A percentile compares a stretch with the other conserved stretches of the same genome.
Evolutionary conservation across 2,329 filamentous ascomycete genomes (phyloP).

Genomic region (Xylaria sp.): DNA sequence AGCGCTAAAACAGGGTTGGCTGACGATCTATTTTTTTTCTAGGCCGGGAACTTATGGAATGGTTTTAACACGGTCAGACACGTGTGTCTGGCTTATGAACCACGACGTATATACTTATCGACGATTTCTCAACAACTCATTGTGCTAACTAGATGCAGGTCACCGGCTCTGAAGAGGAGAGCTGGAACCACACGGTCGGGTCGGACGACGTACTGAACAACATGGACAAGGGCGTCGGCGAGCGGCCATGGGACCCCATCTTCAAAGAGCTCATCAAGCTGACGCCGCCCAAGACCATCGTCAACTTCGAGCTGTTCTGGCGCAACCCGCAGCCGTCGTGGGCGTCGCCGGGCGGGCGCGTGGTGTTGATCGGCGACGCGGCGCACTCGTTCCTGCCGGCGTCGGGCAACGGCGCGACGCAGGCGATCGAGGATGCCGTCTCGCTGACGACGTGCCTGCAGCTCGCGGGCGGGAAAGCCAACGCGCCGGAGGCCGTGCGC

Average conservation of each 20-base stretch:
- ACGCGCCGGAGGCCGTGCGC: constrained; percentile 37
- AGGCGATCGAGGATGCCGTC: constrained; percentile 47
- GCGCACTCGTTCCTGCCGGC: constrained; percentile 47
- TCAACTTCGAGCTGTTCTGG: constrained; percentile 47
- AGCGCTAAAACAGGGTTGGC: constrained; percentile 2
- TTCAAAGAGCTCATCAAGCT: constrained; percentile 41
- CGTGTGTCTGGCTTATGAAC: constrained; percentile 44
- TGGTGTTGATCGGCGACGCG: constrained; percentile 44
- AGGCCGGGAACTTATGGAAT: constrained; percentile 46
- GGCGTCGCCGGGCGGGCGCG: constrained; percentile 39
- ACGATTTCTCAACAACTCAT: not conserved
- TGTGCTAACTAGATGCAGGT: constrained; percentile 29
- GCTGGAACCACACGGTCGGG: constrained; percentile 41
- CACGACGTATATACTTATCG: constrained; percentile 35
- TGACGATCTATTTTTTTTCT: constrained; percentile 5
- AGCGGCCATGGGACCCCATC: constrained; percentile 36
- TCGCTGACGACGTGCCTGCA: constrained; percentile 43
- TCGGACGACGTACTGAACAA: constrained; percentile 40
- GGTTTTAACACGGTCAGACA: constrained; percentile 38
- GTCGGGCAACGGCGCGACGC: constrained; percentile 46
- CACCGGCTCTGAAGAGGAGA: constrained; percentile 42
- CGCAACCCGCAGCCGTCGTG: constrained; percentile 44
- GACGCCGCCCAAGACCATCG: constrained; percentile 37
- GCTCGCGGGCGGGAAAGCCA: constrained; percentile 37
- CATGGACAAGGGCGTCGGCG: constrained; percentile 40